Conservation (phyloP, 2,329 filamentous ascomycete genomes). For the Mycogone perniciosa region DNA sequence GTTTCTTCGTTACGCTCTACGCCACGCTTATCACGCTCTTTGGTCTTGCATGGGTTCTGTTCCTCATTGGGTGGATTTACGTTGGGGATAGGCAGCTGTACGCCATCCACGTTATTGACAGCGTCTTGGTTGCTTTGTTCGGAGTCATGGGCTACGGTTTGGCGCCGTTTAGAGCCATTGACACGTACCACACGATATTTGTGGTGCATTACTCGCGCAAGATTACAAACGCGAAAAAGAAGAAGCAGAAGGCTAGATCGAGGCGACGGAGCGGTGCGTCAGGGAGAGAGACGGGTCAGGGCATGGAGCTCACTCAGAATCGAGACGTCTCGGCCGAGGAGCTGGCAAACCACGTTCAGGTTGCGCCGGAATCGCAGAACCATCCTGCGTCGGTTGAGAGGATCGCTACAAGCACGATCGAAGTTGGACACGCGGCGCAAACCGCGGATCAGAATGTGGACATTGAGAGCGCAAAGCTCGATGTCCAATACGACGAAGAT, state of each 20-base stretch:
- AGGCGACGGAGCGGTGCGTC: conserved; percentile 13
- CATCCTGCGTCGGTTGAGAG: conserved; percentile 4
- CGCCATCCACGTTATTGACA: conserved; percentile 63
- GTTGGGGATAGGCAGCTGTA: conserved; percentile 67
- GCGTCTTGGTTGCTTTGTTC: conserved; percentile 64
- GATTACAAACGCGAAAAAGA: conserved; percentile 38
- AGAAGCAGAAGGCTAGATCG: conserved; percentile 27
- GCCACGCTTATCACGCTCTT: conserved; percentile 78
- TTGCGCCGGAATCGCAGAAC: not conserved
- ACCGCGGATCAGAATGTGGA: conserved; percentile 20
- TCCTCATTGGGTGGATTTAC: conserved; percentile 85
- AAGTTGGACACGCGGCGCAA: not conserved
- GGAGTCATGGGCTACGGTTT: conserved; percentile 64
- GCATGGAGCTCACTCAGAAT: conserved; percentile 11
- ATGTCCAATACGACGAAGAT: conserved; percentile 39
- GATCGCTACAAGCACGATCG: conserved; percentile 3
- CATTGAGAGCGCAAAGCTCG: conserved; percentile 33
- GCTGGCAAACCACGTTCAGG: conserved; percentile 1
- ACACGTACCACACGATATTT: conserved; percentile 84
- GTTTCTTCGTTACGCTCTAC: conserved; percentile 79
- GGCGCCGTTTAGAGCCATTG: conserved; percentile 68
- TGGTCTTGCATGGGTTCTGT: conserved; percentile 83
- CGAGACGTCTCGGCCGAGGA: not conserved
- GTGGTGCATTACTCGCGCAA: conserved; percentile 59
- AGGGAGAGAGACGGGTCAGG: not conserved